Evolutionary conservation across 1,284 basidiomycete genomes (phyloP).

Genomic region (Ganoderma leucocontextum): DNA sequence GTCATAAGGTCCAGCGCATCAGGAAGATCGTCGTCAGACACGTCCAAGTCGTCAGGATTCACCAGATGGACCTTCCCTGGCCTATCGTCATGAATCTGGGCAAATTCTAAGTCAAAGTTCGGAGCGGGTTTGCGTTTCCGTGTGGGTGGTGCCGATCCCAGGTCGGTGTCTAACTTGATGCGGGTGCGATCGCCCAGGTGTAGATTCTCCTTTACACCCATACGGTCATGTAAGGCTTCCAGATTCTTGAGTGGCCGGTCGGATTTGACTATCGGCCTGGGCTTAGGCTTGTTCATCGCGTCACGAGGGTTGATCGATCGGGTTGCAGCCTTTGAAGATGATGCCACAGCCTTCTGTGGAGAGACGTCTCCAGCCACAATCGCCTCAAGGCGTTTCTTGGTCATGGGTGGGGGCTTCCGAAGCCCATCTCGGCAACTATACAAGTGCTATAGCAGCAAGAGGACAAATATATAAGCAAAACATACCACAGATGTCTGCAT

Average conservation of each 20-base stretch:
- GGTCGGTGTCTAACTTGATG: conserved; percentile 51
- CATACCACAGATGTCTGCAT: conserved; percentile 80
- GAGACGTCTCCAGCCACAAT: conserved; percentile 23
- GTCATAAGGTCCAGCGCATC: conserved; percentile 48
- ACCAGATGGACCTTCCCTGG: conserved; percentile 27
- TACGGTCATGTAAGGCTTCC: conserved; percentile 54
- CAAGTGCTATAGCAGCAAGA: conserved; percentile 14
- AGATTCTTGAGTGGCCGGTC: conserved; percentile 50
- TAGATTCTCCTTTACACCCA: conserved; percentile 51
- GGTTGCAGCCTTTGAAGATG: not conserved
- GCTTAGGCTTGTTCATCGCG: conserved; percentile 19
- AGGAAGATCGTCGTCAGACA: conserved; percentile 54
- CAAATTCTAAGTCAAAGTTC: conserved; percentile 63
- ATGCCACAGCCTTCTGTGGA: conserved; percentile 1
- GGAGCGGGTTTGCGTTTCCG: conserved; percentile 43
- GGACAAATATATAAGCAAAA: conserved; percentile 10
- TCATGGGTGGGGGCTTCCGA: conserved; percentile 55
- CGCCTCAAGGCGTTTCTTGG: conserved; percentile 42
- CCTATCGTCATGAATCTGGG: conserved; percentile 49
- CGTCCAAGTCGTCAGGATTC: conserved; percentile 33
- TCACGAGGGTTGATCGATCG: not conserved
- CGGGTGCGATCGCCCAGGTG: conserved; percentile 52
- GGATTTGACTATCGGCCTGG: conserved; percentile 36
- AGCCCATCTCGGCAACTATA: conserved; percentile 77
- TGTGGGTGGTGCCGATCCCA: conserved; percentile 17